Conservation (phyloP, 1,284 basidiomycete genomes). For the Puccinia hordei region DNA sequence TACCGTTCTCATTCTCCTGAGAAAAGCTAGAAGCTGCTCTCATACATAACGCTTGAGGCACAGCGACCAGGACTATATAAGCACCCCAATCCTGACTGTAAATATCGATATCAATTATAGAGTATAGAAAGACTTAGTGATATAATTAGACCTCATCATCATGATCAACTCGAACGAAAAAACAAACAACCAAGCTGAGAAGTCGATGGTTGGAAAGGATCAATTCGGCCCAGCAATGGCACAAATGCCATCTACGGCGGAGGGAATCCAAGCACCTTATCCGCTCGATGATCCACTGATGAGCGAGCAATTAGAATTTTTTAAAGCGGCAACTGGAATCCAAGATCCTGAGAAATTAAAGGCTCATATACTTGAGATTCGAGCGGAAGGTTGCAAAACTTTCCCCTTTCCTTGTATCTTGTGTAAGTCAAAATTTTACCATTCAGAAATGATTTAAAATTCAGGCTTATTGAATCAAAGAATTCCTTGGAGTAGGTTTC, state of each 20-base stretch:
- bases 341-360: slow-evolving; percentile 20
- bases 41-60: too few relatives aligned
- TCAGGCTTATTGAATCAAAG: too few relatives aligned
- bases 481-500: not conserved
- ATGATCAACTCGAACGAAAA: too few relatives aligned
- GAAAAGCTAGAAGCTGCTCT: too few relatives aligned
- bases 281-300: slow-evolving; percentile 24
- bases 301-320: slow-evolving; percentile 11
- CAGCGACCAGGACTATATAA: too few relatives aligned
- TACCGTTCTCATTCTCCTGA: too few relatives aligned
- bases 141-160: too few relatives aligned
- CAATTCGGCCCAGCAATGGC: not conserved
- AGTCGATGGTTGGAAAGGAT: not conserved
- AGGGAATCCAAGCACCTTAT: not conserved
- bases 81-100: too few relatives aligned
- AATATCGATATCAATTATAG: too few relatives aligned
- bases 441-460: too few relatives aligned
- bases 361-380: not conserved
- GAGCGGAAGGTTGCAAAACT: not conserved
- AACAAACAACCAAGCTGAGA: too few relatives aligned
- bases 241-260: not conserved
- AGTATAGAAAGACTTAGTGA: too few relatives aligned
- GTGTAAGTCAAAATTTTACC: not conserved
- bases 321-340: slow-evolving; percentile 17
- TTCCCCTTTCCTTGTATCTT: slow-evolving; percentile 14